Evolutionary conservation across 1,139 yeast genomes (phyloP).

Genomic region (Hyphopichia fennica): DNA sequence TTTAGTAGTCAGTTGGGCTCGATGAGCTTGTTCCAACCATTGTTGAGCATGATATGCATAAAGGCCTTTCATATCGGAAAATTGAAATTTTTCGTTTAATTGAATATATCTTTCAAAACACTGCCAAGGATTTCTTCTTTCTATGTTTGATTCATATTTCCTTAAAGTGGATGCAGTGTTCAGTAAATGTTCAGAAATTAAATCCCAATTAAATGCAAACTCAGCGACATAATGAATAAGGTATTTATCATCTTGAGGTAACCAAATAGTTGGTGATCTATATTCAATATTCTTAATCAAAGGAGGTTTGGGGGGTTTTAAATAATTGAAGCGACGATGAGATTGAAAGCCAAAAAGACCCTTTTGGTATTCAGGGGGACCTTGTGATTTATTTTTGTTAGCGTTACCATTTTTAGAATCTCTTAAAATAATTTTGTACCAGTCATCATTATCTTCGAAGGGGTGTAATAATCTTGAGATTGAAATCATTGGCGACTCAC

Average conservation of each 20-base stretch:
- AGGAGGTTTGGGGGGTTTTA: constrained; percentile 90
- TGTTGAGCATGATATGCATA: constrained; percentile 82
- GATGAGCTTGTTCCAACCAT: constrained; percentile 90
- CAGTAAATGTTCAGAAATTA: constrained; percentile 76
- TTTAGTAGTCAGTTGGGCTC: constrained; percentile 83
- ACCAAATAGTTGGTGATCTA: constrained; percentile 92
- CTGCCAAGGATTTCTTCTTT: constrained; percentile 97
- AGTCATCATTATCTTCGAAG: constrained; percentile 59
- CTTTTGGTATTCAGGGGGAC: constrained; percentile 49
- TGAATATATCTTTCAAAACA: constrained; percentile 96
- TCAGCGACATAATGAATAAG: constrained; percentile 82
- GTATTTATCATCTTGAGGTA: constrained; percentile 86
- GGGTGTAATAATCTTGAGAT: constrained; percentile 66
- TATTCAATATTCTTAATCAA: constrained; percentile 72
- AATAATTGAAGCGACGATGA: constrained; percentile 58
- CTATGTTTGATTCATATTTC: constrained; percentile 81
- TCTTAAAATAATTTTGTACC: constrained; percentile 60
- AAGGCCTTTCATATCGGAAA: constrained; percentile 84
- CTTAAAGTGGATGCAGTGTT: constrained; percentile 58
- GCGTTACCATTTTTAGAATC: constrained; percentile 16
- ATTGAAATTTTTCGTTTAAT: constrained; percentile 81
- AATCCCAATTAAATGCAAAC: constrained; percentile 90
- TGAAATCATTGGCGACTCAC: constrained; percentile 23
- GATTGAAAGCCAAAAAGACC: constrained; percentile 60
- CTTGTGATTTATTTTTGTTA: constrained; percentile 11